Evolutionary conservation across 192 early-diverging fungal species (phyloP), one percentile per base, ranked within the genome.

Genomic region (Backusella tuberculispora): DNA sequence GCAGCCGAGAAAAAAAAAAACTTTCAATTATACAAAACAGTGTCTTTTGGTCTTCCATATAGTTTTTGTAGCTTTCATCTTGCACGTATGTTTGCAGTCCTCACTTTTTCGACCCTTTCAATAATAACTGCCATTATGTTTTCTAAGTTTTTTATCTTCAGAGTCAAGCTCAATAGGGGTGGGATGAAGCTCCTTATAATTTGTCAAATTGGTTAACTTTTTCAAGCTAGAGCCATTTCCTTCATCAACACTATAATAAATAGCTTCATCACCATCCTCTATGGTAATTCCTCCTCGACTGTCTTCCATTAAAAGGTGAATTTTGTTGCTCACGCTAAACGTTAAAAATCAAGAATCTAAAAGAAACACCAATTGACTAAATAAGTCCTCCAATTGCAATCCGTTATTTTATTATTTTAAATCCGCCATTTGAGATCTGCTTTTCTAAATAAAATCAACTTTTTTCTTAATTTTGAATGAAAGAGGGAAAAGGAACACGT

Each of bases 401-500:
- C n/a, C n/a, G n/a, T n/a, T 42, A 5, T 42, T 42, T 42, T 42
- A 42, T 42, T 42, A 42, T 42, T 42, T 3, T 5, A 42, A 42
- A 42, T 42, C 41, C 41, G 41, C 41, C 41, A 42, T 42, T 42
- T 42, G 41, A 42, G n/a, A n/a, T n/a, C n/a, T n/a, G n/a, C n/a
- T n/a, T n/a, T n/a, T n/a, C n/a, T n/a, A n/a, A n/a, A n/a, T n/a
- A n/a, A n/a, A n/a, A n/a, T n/a, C n/a, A n/a, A n/a, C n/a, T n/a
- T n/a, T n/a, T n/a, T n/a, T n/a, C n/a, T n/a, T n/a, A n/a, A n/a
- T n/a, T n/a, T n/a, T n/a, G n/a, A 42, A 48, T 56, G 50, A 15
- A 69, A 69, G 42, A 69, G n/a, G 19, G 19, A 34, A 29, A 7
- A 21, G 14, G 7, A 42, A 92, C 88, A 74, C 78, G 89, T 40